Base-by-base conservation (phyloP, 139 green algal genomes). In the Chlamydomonas eustigma region DNA sequence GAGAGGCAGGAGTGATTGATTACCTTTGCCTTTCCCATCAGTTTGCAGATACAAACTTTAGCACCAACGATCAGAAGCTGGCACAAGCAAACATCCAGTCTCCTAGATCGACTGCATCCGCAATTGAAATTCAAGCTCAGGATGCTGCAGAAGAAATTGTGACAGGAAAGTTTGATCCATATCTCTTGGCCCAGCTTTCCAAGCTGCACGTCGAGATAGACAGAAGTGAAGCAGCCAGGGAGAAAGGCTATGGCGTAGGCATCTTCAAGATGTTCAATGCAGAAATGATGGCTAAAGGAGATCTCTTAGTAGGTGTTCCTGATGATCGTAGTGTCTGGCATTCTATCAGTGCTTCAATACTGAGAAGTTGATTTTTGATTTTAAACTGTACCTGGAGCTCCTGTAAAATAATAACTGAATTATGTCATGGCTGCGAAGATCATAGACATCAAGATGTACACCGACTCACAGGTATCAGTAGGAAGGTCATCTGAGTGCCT, bases 151-250 rank as follows among this genome's bases (percentile, higher is more conserved):
- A 25, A 39, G 31, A 72, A 22, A 44, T 44, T 33, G 65, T 31
- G 8, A 39, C 33, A n/a, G n/a, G n/a, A n/a, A n/a, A n/a, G n/a
- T n/a, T n/a, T n/a, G n/a, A n/a, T n/a, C n/a, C n/a, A n/a, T n/a
- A n/a, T n/a, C n/a, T n/a, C n/a, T n/a, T n/a, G n/a, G n/a, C n/a
- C n/a, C n/a, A n/a, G n/a, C 30, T 71, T 4, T 78, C 74, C 76
- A 91, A 87, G 80, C 44, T 82, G 25, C 72, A 84, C 35, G 68
- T 91, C 2, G 87, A 91, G 82, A 36, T 90, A 5, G 87, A 91
- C 71, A 64, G 87, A 1, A 80, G 75, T 37, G 67, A 81, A 50
- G 82, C 80, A 2, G 78, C 83, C 1, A 24, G 39, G 22, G 86
- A 89, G 76, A 76, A 5, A 1, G 81, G 75, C 22, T 90, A 88